Evolutionary conservation across 257 asterid species (phyloP).

Genomic region (Solanum pennellii): DNA sequence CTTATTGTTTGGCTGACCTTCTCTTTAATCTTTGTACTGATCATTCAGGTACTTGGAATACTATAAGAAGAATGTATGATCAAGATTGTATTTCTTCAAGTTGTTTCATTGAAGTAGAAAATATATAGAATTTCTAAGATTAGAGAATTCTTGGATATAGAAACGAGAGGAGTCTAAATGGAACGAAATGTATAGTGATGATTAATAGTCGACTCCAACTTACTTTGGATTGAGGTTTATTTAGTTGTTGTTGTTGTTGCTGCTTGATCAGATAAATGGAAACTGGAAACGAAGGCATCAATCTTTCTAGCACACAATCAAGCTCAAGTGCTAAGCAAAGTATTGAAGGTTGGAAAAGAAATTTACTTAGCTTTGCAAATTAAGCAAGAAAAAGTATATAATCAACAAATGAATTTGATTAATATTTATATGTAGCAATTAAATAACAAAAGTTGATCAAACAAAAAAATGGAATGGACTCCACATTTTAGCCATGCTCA

Average conservation of each 20-base stretch:
- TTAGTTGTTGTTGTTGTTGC: too few species aligned
- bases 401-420: neutral
- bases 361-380: neutral
- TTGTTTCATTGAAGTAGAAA: neutral
- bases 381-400: neutral
- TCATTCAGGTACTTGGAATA: slow-evolving; percentile 11
- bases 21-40: neutral
- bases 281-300: neutral
- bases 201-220: neutral
- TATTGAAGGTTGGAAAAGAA: neutral
- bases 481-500: too few species aligned
- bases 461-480: too few species aligned
- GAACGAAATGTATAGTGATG: neutral
- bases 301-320: neutral
- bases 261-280: too few species aligned
- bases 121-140: neutral
- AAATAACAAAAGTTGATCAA: too few species aligned
- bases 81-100: neutral
- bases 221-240: neutral
- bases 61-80: neutral
- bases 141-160: neutral
- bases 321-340: neutral
- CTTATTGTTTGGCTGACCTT: neutral
- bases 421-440: neutral
- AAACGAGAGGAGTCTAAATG: neutral